Base-by-base conservation (phyloP, 441 rosid genomes). In the Erysimum cheiri region DNA sequence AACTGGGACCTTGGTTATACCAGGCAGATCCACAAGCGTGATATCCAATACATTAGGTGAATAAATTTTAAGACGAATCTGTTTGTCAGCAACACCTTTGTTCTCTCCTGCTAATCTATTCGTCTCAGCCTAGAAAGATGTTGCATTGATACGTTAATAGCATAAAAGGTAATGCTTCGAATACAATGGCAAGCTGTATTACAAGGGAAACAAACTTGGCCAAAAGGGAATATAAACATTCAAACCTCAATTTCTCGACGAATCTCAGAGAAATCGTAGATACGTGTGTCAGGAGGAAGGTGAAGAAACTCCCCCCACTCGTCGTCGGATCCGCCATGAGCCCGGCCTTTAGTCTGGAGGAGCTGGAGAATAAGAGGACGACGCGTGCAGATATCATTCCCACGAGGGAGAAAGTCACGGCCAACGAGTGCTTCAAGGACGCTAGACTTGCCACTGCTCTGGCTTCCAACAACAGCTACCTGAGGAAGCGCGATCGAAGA, bases 361-460 rank as follows among this genome's bases (percentile, higher is more conserved):
- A 88, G 85, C 88, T 78, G 81, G 48, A 88, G 77, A n/a, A 78
- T 80, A 22, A 89, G 83, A 10, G 95, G 95, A 14, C 92, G 71
- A 12, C 90, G 87, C 2, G 94, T 88, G 44, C 91, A 88, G 60
- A 88, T 87, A 64, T 83, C 94, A 55, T 76, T 79, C 0, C 94
- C 90, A 0, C 92, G 90, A 1, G 94, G 92, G 41, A 88, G 84
- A 53, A 87, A 88, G 66, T 88, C 94, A 0, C 94, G 82, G 39
- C 92, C 90, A 17, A 84, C 88, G 12, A 87, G 85, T 0, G 92
- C 84, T 74, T 89, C 92, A 2, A 89, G 84, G 29, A 89, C 95
- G 77, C 92, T 87, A 8, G 95, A 89, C 80, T 89, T 89, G 29
- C 95, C 95, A 61, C 95, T 89, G 74, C 92, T 89, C 77, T 89